Percentiles rank a stretch among this genome's conserved stretches.
phyloP scores from a whole-genome alignment of 257 asterid genomes.

The Nicotiana benthamiana region DNA sequence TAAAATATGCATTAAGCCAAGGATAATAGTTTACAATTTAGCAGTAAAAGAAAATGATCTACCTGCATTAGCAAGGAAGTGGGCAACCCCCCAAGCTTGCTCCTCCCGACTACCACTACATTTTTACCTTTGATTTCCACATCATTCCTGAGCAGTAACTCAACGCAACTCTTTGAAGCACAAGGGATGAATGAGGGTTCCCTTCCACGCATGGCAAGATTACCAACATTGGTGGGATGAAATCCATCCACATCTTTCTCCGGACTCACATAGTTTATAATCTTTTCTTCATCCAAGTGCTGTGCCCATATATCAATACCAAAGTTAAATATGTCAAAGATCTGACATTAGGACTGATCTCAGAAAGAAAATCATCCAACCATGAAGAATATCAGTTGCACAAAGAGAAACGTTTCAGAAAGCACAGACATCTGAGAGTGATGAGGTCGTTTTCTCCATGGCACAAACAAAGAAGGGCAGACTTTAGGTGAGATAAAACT shows the following conservation, averaged over 20 bases:
- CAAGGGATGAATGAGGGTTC: constrained; percentile 26
- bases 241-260: constrained; percentile 29
- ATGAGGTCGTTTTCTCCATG: not conserved
- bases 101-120: constrained; percentile 28
- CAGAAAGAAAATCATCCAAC: not conserved
- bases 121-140: constrained; percentile 17
- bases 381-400: not conserved
- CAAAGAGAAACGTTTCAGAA: not conserved
- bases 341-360: not conserved
- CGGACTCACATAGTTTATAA: constrained; percentile 12
- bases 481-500: not conserved
- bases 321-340: not conserved
- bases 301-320: not conserved
- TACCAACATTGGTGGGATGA: constrained; percentile 22
- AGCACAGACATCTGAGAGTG: not conserved
- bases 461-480: not conserved
- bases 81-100: constrained; percentile 21
- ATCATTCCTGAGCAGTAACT: constrained; percentile 21
- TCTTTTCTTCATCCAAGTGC: constrained; percentile 23
- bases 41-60: not conserved
- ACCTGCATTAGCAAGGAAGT: constrained; percentile 26
- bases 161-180: constrained; percentile 23
- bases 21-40: not conserved
- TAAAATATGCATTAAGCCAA: not conserved
- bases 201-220: constrained; percentile 18